Evolutionary conservation across 441 rosid species (phyloP).

Genomic region (Omphalea diandra): DNA sequence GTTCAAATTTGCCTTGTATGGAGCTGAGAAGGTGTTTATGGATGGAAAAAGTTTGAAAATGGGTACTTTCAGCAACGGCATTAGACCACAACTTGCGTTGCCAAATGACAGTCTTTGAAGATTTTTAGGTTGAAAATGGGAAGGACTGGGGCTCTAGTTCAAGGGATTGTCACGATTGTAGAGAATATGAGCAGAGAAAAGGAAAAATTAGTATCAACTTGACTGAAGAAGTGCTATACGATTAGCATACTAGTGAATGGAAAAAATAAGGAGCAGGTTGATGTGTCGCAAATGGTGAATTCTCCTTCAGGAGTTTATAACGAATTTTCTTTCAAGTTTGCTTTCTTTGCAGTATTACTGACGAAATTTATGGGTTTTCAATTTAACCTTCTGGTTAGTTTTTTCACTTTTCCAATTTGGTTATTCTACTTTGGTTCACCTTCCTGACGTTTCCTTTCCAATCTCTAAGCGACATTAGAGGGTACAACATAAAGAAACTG

Average conservation of each 20-base stretch:
- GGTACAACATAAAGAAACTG: constrained; percentile 18
- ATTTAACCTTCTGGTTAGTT: constrained; percentile 23
- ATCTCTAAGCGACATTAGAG: constrained; percentile 12
- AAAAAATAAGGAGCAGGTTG: neutral
- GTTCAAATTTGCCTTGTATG: constrained; percentile 21
- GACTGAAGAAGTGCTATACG: constrained; percentile 6
- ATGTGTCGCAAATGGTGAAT: neutral
- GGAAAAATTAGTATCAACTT: neutral
- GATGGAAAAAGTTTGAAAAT: constrained; percentile 21
- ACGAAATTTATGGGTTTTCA: constrained; percentile 27
- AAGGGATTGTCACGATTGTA: neutral
- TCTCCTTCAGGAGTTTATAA: neutral
- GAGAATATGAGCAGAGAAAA: neutral
- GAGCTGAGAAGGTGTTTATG: constrained; percentile 26
- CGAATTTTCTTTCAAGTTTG: constrained; percentile 11
- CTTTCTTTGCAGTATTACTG: constrained; percentile 12
- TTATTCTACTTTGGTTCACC: constrained; percentile 19
- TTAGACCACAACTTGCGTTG: neutral
- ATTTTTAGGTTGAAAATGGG: neutral
- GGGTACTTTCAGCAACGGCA: neutral
- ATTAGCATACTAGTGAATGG: neutral
- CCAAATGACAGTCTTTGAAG: neutral
- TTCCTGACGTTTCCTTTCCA: constrained; percentile 27
- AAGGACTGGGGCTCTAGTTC: neutral
- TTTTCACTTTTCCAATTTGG: constrained; percentile 34